phyloP scores from a whole-genome alignment of 78 protist genomes.

The Emiliania huxleyi region DNA sequence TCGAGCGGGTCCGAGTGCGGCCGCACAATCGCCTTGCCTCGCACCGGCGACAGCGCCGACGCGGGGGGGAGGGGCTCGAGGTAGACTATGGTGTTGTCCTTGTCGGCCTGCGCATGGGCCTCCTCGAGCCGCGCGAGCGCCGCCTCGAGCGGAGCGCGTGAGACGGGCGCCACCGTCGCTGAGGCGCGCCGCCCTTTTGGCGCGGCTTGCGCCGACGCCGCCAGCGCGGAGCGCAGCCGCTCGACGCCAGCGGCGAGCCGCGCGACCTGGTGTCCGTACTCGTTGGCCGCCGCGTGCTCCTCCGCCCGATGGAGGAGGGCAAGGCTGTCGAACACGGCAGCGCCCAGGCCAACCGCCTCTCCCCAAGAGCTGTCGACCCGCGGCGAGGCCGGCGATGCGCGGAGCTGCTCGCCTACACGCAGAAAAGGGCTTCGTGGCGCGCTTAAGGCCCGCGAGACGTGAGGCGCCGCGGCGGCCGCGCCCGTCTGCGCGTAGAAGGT shows the following conservation, averaged over 20 bases:
- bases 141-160: no score
- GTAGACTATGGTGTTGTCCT: background rate
- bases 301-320: background rate
- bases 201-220: background rate
- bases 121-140: background rate
- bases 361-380: background rate
- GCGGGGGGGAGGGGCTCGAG: background rate
- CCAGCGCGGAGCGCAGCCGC: background rate
- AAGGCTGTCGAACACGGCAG: background rate
- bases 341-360: background rate
- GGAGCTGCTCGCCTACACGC: background rate
- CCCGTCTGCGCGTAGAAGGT: background rate
- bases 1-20: background rate
- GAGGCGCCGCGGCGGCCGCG: no score
- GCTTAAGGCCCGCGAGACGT: no score
- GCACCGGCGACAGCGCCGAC: background rate
- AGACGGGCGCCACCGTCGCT: no score
- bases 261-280: background rate
- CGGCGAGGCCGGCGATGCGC: background rate
- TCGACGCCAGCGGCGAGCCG: background rate
- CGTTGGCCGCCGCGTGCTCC: background rate
- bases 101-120: background rate
- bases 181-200: background rate
- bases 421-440: no score
- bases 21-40: background rate